phyloP scores from a whole-genome alignment of 805 yeast genomes.

The Saccharomycopsis sp. region DNA sequence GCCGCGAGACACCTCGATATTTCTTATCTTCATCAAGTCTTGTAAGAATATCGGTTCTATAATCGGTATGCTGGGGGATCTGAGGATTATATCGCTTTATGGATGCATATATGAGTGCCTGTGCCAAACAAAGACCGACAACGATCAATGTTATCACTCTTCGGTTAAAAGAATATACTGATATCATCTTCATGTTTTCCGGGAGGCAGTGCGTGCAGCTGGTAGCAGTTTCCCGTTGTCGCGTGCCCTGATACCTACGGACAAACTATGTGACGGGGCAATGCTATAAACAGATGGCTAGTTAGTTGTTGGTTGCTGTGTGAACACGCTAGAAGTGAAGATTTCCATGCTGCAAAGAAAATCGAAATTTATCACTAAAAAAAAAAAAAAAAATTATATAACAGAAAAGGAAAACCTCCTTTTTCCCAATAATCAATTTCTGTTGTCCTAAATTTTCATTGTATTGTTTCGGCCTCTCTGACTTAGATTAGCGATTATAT shows the following conservation, averaged over 20 bases:
- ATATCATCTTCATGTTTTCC: constrained; percentile 3
- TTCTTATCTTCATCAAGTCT: constrained; percentile 1
- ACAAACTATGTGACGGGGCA: too few relatives aligned
- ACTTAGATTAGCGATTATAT: not conserved
- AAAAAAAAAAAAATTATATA: too few relatives aligned
- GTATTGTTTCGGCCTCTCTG: not conserved
- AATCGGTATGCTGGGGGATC: not conserved
- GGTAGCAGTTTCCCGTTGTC: too few relatives aligned
- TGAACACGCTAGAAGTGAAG: not conserved
- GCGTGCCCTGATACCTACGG: too few relatives aligned
- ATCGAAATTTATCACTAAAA: too few relatives aligned
- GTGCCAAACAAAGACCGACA: not conserved
- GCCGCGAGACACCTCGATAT: constrained; percentile 2
- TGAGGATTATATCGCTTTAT: not conserved
- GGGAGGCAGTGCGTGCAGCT: too few relatives aligned
- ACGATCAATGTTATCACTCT: not conserved
- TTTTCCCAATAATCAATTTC: not conserved
- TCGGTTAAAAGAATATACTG: constrained; percentile 1
- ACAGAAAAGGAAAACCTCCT: not conserved
- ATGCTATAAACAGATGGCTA: too few relatives aligned
- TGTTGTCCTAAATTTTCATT: not conserved
- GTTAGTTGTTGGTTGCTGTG: too few relatives aligned
- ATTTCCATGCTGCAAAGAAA: not conserved
- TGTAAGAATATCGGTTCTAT: not conserved
- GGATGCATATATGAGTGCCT: not conserved